phyloP scores from a whole-genome alignment of 2,329 filamentous ascomycete genomes.

The Paraphaeosphaeria minitans region DNA sequence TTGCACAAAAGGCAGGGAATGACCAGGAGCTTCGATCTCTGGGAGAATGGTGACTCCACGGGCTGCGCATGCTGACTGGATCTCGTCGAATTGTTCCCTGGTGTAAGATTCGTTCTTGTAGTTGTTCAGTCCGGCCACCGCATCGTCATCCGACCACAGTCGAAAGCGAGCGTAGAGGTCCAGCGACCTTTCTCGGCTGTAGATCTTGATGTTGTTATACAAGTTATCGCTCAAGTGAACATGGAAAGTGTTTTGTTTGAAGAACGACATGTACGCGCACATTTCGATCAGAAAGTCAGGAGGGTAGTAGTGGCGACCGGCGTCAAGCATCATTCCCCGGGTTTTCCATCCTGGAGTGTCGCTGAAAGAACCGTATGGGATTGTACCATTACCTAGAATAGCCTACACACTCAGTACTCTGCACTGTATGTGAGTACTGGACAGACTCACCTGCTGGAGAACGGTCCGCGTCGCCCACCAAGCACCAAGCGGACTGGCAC shows the following conservation, averaged over 20 bases:
- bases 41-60: constrained; percentile 29
- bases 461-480: constrained; percentile 52
- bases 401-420: background rate
- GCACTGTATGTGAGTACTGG: background rate
- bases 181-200: constrained; percentile 55
- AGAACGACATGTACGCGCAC: constrained; percentile 48
- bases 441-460: constrained; percentile 36
- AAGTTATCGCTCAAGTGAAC: constrained; percentile 53
- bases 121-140: constrained; percentile 57
- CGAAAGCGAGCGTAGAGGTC: constrained; percentile 62
- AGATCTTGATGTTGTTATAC: constrained; percentile 49
- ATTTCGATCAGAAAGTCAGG: constrained; percentile 44
- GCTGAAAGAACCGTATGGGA: constrained; percentile 29
- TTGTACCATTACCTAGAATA: constrained; percentile 29
- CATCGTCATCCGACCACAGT: constrained; percentile 56
- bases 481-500: constrained; percentile 47
- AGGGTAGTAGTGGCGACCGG: constrained; percentile 46
- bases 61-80: constrained; percentile 24
- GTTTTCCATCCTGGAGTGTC: constrained; percentile 49
- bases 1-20: constrained; percentile 26
- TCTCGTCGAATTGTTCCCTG: constrained; percentile 23
- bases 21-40: constrained; percentile 30
- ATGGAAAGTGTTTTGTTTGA: constrained; percentile 53
- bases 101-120: constrained; percentile 39
- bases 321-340: constrained; percentile 48